Conservation (phyloP, 345 rosid species). For the Pistacia vera region DNA sequence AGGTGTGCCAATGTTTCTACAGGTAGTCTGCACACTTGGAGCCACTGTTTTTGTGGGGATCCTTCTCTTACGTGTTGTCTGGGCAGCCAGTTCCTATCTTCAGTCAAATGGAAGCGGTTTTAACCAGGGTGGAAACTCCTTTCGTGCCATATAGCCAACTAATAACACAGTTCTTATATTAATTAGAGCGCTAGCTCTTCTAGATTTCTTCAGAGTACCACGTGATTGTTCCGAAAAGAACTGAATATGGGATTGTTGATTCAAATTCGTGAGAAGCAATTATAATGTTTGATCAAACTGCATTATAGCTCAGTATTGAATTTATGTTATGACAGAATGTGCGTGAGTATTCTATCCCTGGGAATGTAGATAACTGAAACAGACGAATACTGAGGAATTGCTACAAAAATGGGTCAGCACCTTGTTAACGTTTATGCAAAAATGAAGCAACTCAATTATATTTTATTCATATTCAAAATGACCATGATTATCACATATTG, state of each 20-base stretch:
- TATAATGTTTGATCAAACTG: background rate
- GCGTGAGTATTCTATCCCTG: no score
- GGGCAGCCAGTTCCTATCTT: constrained; percentile 65
- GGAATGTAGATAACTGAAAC: no score
- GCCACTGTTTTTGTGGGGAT: constrained; percentile 66
- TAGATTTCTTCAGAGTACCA: background rate
- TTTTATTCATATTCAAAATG: background rate
- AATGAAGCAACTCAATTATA: no score
- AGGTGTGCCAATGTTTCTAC: background rate
- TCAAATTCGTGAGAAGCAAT: constrained; percentile 2
- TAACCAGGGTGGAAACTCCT: constrained; percentile 40
- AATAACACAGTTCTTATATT: constrained; percentile 8
- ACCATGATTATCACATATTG: background rate
- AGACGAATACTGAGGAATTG: background rate
- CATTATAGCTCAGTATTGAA: background rate
- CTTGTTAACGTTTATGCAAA: no score
- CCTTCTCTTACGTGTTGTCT: constrained; percentile 57
- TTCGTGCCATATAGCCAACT: constrained; percentile 31
- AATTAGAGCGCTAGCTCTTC: background rate
- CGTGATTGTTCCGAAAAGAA: background rate
- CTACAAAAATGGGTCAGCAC: background rate
- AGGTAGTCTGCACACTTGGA: constrained; percentile 80
- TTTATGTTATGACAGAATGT: background rate
- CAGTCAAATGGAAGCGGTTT: constrained; percentile 54
- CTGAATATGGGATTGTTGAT: background rate